These are phyloP conservation scores for Beauveria varroae DNA, from an alignment of 2,329 filamentous ascomycete species.

Conservation along the genomic window DNA sequence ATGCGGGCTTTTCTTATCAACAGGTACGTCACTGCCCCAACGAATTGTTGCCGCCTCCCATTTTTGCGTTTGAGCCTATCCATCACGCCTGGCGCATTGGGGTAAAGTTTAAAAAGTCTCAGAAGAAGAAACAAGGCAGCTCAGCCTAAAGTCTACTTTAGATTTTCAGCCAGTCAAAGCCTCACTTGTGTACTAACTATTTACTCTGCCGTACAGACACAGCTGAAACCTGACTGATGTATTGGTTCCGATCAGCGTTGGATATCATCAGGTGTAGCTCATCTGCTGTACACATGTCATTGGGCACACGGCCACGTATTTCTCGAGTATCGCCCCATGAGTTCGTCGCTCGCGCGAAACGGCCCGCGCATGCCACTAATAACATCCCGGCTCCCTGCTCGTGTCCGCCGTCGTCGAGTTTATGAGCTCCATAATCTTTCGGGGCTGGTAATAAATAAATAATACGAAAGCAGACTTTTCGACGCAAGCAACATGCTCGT, in stretches of 20 bases:
- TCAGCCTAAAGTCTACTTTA: not conserved
- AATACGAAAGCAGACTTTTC: not conserved
- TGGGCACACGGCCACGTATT: not conserved
- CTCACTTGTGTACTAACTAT: not conserved
- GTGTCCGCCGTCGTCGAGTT: not conserved
- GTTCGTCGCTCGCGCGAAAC: constrained; percentile 4
- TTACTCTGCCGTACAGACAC: no score
- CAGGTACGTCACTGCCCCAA: not conserved
- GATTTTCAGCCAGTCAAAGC: not conserved
- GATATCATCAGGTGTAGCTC: not conserved
- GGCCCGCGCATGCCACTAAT: not conserved
- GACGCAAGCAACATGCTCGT: not conserved
- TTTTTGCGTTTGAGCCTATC: not conserved
- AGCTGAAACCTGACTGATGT: not conserved
- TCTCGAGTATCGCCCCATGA: not conserved
- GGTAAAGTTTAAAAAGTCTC: not conserved
- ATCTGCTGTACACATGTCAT: no score
- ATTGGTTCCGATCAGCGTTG: not conserved
- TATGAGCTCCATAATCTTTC: not conserved
- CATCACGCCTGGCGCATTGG: not conserved
- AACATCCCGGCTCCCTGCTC: no score
- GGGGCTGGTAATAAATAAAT: not conserved
- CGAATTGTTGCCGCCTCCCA: not conserved
- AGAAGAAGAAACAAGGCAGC: not conserved
- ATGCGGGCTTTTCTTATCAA: not conserved